phyloP scores from a whole-genome alignment of 164 flowering plant genomes.

The Aristolochia californica region DNA sequence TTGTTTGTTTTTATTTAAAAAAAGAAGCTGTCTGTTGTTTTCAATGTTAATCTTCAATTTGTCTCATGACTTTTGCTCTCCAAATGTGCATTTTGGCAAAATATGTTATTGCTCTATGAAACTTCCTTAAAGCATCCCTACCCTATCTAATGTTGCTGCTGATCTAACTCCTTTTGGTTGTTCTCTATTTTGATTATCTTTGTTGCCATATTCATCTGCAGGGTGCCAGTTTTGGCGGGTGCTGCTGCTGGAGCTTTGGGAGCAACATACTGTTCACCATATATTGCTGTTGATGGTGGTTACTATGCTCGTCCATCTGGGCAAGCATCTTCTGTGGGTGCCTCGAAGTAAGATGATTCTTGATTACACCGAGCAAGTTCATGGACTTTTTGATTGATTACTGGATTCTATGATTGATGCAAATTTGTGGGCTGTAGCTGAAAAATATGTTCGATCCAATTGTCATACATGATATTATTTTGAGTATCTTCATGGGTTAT shows the following conservation, averaged over 20 bases:
- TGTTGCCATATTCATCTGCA: conserved; percentile 12
- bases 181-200: too few species aligned
- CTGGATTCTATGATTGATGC: too few species aligned
- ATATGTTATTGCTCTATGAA: not conserved
- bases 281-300: conserved; percentile 72
- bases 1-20: too few species aligned
- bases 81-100: too few species aligned
- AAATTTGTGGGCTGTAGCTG: too few species aligned
- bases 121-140: not conserved
- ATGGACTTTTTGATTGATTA: too few species aligned
- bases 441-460: not conserved
- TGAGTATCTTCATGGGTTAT: not conserved
- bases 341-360: conserved; percentile 38
- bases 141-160: not conserved
- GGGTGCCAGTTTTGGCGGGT: conserved; percentile 88
- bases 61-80: too few species aligned
- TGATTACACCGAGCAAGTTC: not conserved
- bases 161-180: not conserved
- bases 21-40: too few species aligned
- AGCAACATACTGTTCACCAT: conserved; percentile 61
- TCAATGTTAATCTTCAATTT: too few species aligned
- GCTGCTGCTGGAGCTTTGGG: conserved; percentile 90
- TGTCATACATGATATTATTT: too few species aligned
- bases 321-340: conserved; percentile 44
- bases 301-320: conserved; percentile 62